phyloP scores from a whole-genome alignment of 1,139 yeast species.

The Barnettozyma hawaiiensis region DNA sequence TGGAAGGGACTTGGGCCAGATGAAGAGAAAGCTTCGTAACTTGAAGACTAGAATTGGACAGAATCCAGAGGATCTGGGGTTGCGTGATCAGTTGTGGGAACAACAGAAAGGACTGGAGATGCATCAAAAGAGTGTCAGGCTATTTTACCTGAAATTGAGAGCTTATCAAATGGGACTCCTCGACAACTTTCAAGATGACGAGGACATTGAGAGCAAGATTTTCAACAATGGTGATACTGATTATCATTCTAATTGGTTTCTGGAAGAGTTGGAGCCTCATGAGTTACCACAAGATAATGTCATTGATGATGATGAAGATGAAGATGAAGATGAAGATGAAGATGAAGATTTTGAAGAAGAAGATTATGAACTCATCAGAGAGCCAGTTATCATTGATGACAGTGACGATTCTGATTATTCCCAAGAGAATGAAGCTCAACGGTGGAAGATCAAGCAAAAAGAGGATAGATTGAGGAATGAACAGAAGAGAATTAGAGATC shows the following conservation, averaged over 20 bases:
- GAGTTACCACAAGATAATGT: not conserved
- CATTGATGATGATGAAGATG: not conserved
- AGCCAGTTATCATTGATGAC: not conserved
- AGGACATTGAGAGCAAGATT: not conserved
- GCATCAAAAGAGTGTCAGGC: not conserved
- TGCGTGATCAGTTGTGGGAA: not conserved
- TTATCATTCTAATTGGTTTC: slow-evolving; percentile 6
- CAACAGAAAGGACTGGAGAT: not conserved
- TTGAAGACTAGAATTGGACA: not conserved
- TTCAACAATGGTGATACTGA: slow-evolving; percentile 5
- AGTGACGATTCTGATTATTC: not conserved
- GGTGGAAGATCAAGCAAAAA: not conserved
- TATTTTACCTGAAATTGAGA: slow-evolving; percentile 1
- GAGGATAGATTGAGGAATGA: not conserved
- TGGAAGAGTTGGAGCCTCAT: slow-evolving; percentile 6
- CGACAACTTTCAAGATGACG: not conserved
- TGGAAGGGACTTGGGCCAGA: not conserved
- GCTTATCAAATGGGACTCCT: not conserved
- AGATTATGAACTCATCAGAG: not conserved
- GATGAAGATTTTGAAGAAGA: no score
- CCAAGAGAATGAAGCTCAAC: not conserved
- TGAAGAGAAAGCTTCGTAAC: not conserved
- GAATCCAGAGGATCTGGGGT: not conserved
- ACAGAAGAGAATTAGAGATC: not conserved
- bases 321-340: not conserved